phyloP scores from a whole-genome alignment of 106 monocot genomes.

The Agapanthus africanus region DNA sequence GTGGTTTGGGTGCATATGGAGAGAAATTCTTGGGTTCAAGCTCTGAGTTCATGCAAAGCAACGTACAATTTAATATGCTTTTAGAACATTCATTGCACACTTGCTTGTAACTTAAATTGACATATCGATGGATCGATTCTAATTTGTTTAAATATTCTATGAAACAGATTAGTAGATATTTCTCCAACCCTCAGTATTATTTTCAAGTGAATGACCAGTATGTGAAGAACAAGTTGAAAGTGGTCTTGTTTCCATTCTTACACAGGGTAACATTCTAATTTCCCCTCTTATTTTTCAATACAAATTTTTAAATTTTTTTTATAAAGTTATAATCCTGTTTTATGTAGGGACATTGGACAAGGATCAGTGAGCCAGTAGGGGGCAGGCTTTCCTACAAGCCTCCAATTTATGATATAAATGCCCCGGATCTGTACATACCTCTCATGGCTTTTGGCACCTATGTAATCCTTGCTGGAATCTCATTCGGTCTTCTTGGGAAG shows the following conservation, averaged over 20 bases:
- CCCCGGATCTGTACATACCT: conserved; percentile 33
- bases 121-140: background rate
- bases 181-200: conserved; percentile 37
- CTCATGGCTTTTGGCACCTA: conserved; percentile 43
- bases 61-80: conserved; percentile 13
- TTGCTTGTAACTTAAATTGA: background rate
- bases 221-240: conserved; percentile 21
- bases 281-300: background rate
- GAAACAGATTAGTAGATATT: conserved; percentile 36
- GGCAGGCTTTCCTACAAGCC: conserved; percentile 40
- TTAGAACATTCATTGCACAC: background rate
- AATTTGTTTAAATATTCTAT: background rate
- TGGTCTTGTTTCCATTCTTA: conserved; percentile 28
- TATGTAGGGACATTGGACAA: conserved; percentile 33
- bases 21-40: conserved; percentile 25
- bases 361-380: conserved; percentile 37
- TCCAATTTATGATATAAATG: conserved; percentile 31
- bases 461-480: conserved; percentile 27
- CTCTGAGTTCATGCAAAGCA: conserved; percentile 38
- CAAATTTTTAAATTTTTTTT: background rate
- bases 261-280: conserved; percentile 19
- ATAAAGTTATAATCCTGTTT: background rate
- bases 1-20: conserved; percentile 28
- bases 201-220: conserved; percentile 28
- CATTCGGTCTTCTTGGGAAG: conserved; percentile 34